These are phyloP conservation scores for Aspergillus steynii DNA, from an alignment of 495 filamentous ascomycete genomes.

Conservation along the genomic window DNA sequence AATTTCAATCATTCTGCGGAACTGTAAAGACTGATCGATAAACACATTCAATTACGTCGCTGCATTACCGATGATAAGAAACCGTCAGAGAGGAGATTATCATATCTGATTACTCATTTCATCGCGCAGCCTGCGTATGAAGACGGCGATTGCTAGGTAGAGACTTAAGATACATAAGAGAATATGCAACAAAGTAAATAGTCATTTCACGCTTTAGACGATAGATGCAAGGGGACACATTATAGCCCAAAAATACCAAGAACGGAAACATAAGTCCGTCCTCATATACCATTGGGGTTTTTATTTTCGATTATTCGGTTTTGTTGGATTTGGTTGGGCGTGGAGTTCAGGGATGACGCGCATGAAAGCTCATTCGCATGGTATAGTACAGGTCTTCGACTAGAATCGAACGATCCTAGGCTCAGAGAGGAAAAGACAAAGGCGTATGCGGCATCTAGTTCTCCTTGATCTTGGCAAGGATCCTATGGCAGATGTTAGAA, in stretches of 20 bases:
- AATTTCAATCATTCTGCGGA: constrained; percentile 15
- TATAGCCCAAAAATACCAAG: constrained; percentile 18
- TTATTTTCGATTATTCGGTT: constrained; percentile 19
- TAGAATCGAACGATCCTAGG: constrained; percentile 15
- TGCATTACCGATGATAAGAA: background rate
- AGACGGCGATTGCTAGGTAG: constrained; percentile 26
- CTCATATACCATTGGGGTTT: constrained; percentile 13
- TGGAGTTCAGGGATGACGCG: constrained; percentile 3
- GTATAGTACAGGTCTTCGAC: constrained; percentile 40
- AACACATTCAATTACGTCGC: background rate
- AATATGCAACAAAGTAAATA: constrained; percentile 42
- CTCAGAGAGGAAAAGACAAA: constrained; percentile 16
- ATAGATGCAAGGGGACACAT: constrained; percentile 37
- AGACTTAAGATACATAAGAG: constrained; percentile 35
- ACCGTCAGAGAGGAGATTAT: constrained; percentile 39
- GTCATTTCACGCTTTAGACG: constrained; percentile 47
- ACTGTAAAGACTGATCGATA: background rate
- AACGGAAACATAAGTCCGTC: constrained; percentile 5
- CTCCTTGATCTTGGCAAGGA: constrained; percentile 90
- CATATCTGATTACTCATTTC: constrained; percentile 36
- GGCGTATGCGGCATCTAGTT: constrained; percentile 18
- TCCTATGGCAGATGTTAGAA: constrained; percentile 47
- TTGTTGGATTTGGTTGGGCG: constrained; percentile 22
- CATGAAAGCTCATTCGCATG: constrained; percentile 36
- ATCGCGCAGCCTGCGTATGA: constrained; percentile 15